These are phyloP conservation scores for Hamigera avellanea DNA, from an alignment of 495 filamentous ascomycete genomes.

Conservation along the genomic window DNA sequence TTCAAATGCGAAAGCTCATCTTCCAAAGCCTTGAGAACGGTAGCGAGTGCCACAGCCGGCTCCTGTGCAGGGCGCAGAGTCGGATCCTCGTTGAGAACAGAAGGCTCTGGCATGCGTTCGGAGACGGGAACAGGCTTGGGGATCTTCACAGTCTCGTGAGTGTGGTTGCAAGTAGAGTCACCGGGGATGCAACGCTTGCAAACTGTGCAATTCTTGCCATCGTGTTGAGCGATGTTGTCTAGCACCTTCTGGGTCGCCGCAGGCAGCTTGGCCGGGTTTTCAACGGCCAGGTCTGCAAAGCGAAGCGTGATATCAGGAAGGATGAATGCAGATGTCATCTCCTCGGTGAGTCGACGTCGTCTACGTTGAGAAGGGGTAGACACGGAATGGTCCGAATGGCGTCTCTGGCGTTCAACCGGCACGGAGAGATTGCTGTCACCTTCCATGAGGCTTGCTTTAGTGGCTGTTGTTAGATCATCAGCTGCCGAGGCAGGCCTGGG, in stretches of 20 bases:
- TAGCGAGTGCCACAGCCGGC: conserved; percentile 65
- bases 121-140: conserved; percentile 63
- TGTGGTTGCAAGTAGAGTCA: conserved; percentile 20
- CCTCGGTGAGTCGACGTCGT: conserved; percentile 30
- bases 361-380: conserved; percentile 15
- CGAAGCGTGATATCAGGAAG: conserved; percentile 55
- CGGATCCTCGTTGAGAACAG: conserved; percentile 50
- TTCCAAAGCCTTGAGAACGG: conserved; percentile 64
- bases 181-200: conserved; percentile 50
- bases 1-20: conserved; percentile 80
- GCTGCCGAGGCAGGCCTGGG: conserved; percentile 27
- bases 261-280: conserved; percentile 26
- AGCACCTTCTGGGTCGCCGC: conserved; percentile 46
- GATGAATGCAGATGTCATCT: conserved; percentile 78
- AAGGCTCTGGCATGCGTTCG: conserved; percentile 43
- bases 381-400: conserved; percentile 36
- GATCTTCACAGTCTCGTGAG: conserved; percentile 43
- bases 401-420: conserved; percentile 25
- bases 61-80: conserved; percentile 67
- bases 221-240: conserved; percentile 48
- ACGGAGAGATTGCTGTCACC: conserved; percentile 21
- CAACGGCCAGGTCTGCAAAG: conserved; percentile 21
- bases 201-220: conserved; percentile 60
- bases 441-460: conserved; percentile 14
- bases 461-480: conserved; percentile 23